These are phyloP conservation scores for Brassica cretica DNA, from an alignment of 345 rosid species.

Conservation along the genomic window DNA sequence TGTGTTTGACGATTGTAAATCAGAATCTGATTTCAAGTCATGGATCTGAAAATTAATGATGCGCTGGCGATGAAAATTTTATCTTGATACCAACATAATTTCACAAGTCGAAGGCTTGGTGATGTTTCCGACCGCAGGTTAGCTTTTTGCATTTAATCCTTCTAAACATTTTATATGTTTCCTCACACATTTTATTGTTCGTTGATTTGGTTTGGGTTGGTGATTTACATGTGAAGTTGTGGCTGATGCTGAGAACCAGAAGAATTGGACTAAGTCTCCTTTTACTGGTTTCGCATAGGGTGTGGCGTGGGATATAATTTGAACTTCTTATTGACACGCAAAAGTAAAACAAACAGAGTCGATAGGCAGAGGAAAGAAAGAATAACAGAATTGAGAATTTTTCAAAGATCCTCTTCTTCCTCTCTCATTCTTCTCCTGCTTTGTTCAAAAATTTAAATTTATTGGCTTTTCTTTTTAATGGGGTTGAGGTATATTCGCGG, in stretches of 20 bases:
- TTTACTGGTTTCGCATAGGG: neutral
- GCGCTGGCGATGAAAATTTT: neutral
- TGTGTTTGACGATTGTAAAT: neutral
- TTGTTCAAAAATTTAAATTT: neutral
- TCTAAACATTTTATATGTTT: too few relatives aligned
- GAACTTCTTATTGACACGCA: conserved; percentile 8
- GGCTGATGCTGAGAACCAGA: neutral
- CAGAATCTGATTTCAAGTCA: neutral
- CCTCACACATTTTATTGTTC: neutral
- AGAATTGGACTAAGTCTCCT: neutral
- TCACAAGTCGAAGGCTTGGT: neutral
- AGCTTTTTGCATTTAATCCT: neutral
- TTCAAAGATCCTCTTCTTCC: conserved; percentile 37
- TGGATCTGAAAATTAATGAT: neutral
- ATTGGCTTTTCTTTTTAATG: neutral
- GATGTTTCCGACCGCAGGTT: neutral
- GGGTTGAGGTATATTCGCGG: neutral
- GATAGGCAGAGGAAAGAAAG: conserved; percentile 20
- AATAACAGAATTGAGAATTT: conserved; percentile 35
- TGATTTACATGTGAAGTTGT: neutral
- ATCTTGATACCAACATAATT: neutral
- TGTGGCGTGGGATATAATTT: neutral
- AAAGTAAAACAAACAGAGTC: conserved; percentile 19
- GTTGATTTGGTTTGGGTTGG: neutral
- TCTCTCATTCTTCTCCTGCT: conserved; percentile 28